A percentile compares a stretch with the other conserved stretches of the same genome.
Conservation (phyloP, 2,329 filamentous ascomycete genomes). For the Colletotrichum sp. region DNA sequence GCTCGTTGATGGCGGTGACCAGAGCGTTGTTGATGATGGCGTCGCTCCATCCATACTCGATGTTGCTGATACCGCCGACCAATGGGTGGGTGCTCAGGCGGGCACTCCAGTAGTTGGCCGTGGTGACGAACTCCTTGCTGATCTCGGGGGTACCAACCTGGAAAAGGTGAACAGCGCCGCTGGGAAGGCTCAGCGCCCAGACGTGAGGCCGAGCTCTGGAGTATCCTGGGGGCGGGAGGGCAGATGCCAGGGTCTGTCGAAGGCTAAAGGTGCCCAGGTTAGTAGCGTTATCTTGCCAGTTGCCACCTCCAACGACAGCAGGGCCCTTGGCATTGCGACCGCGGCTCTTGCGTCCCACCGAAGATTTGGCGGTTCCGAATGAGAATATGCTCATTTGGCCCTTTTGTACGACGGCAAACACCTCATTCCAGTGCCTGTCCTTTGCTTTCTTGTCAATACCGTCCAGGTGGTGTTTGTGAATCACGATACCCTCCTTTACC, state of each 20-base stretch:
- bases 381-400: constrained; percentile 94
- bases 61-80: constrained; percentile 91
- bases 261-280: constrained; percentile 86
- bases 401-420: constrained; percentile 95
- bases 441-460: constrained; percentile 89
- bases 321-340: constrained; percentile 55
- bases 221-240: constrained; percentile 89
- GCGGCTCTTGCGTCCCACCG: constrained; percentile 68
- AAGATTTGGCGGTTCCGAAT: constrained; percentile 84
- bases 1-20: constrained; percentile 58
- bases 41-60: constrained; percentile 97
- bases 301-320: constrained; percentile 87
- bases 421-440: constrained; percentile 92
- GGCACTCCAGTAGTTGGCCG: constrained; percentile 97
- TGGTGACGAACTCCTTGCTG: constrained; percentile 90
- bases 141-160: constrained; percentile 96
- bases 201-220: constrained; percentile 90
- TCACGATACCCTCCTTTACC: constrained; percentile 95
- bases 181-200: constrained; percentile 91
- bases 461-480: constrained; percentile 96
- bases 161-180: constrained; percentile 96
- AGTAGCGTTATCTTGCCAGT: constrained; percentile 97
- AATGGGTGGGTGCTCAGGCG: constrained; percentile 92
- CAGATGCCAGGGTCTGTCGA: constrained; percentile 89
- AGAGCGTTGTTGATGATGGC: constrained; percentile 71